phyloP scores from a whole-genome alignment of 768 basidiomycete species.

The Dentipellis sp. region DNA sequence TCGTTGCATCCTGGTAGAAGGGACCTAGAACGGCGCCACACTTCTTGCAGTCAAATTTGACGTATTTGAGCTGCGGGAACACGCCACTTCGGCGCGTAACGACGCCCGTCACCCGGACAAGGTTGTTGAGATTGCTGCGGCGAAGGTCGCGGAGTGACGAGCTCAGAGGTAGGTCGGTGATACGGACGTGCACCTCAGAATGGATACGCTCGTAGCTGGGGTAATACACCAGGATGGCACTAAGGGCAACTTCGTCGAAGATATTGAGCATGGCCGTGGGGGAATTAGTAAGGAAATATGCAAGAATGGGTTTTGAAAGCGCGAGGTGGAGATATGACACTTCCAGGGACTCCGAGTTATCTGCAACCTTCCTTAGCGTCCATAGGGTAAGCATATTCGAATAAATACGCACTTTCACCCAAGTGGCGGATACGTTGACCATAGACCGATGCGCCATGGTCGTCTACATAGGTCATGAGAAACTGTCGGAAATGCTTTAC shows the following conservation, averaged over 20 bases:
- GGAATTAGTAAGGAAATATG: slow-evolving; percentile 95
- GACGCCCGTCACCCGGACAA: slow-evolving; percentile 92
- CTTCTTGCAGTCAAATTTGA: slow-evolving; percentile 96
- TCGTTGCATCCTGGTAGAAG: slow-evolving; percentile 95
- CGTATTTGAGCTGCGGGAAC: slow-evolving; percentile 98
- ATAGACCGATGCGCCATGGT: slow-evolving; percentile 85
- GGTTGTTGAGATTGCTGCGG: slow-evolving; percentile 85
- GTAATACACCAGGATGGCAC: slow-evolving; percentile 91
- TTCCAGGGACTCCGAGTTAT: slow-evolving; percentile 94
- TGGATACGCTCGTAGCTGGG: slow-evolving; percentile 96
- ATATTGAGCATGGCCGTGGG: slow-evolving; percentile 88
- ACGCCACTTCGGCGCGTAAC: slow-evolving; percentile 94
- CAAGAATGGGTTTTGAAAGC: slow-evolving; percentile 86
- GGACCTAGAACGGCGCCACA: slow-evolving; percentile 93
- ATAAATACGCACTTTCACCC: slow-evolving; percentile 69
- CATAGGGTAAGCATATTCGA: background rate
- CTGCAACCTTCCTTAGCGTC: slow-evolving; percentile 29
- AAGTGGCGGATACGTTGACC: slow-evolving; percentile 88
- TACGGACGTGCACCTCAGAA: slow-evolving; percentile 94
- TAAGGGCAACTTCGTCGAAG: slow-evolving; percentile 92
- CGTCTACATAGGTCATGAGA: slow-evolving; percentile 92
- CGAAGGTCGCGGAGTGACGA: slow-evolving; percentile 91
- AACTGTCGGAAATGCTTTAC: slow-evolving; percentile 91
- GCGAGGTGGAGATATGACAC: slow-evolving; percentile 96
- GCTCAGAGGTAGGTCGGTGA: slow-evolving; percentile 85